phyloP scores from a whole-genome alignment of 2,329 filamentous ascomycete genomes.

The Xylaria sp. region DNA sequence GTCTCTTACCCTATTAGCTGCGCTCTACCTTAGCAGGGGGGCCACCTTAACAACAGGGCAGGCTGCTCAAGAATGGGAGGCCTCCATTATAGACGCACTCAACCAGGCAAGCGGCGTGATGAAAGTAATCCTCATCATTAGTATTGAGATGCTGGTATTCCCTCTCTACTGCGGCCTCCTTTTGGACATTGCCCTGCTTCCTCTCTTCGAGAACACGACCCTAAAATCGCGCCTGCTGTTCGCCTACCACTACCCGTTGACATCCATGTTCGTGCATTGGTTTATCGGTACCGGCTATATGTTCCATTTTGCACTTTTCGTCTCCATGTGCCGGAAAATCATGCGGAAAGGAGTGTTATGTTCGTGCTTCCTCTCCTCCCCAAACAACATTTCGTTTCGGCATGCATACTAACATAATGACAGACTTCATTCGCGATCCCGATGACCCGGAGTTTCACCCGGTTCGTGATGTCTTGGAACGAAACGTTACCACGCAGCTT shows the following conservation, averaged over 20 bases:
- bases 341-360: constrained; percentile 94
- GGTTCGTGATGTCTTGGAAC: constrained; percentile 93
- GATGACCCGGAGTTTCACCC: constrained; percentile 99
- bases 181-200: constrained; percentile 87
- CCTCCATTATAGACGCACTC: constrained; percentile 81
- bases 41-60: constrained; percentile 71
- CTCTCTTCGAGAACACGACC: constrained; percentile 85
- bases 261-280: constrained; percentile 97
- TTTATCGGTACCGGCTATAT: constrained; percentile 99
- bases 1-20: constrained; percentile 78
- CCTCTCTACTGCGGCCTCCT: constrained; percentile 94
- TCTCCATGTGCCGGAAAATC: constrained; percentile 98
- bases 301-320: constrained; percentile 99
- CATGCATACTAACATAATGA: constrained; percentile 46
- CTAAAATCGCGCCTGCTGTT: constrained; percentile 82
- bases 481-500: constrained; percentile 90
- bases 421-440: constrained; percentile 95
- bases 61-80: constrained; percentile 74
- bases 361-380: constrained; percentile 56
- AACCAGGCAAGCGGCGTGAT: constrained; percentile 95
- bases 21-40: constrained; percentile 81
- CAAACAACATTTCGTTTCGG: neutral
- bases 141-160: constrained; percentile 98
- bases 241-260: constrained; percentile 81
- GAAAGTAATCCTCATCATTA: constrained; percentile 98